phyloP scores from a whole-genome alignment of 2,329 filamentous ascomycete genomes.

The Botrytis fabae region DNA sequence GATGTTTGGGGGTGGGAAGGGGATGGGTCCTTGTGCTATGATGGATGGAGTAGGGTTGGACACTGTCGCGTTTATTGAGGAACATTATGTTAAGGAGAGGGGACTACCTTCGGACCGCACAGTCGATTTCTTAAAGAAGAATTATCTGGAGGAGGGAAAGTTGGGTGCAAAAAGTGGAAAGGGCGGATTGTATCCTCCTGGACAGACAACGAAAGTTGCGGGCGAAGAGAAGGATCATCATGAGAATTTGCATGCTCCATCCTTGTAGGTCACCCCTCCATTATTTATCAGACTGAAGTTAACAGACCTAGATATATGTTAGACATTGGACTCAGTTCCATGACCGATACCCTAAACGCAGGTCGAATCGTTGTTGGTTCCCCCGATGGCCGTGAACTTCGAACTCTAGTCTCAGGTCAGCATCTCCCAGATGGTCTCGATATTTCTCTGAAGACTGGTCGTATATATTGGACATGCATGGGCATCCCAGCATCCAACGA shows the following conservation, averaged over 20 bases:
- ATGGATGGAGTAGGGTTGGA: slow-evolving; percentile 47
- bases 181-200: slow-evolving; percentile 33
- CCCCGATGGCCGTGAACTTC: slow-evolving; percentile 24
- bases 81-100: slow-evolving; percentile 43
- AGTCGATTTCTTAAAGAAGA: slow-evolving; percentile 39
- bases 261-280: slow-evolving; percentile 20
- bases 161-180: slow-evolving; percentile 37
- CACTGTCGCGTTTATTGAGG: slow-evolving; percentile 45
- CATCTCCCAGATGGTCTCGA: slow-evolving; percentile 49
- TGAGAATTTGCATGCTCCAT: slow-evolving; percentile 18
- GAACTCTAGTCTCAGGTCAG: slow-evolving; percentile 26
- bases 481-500: slow-evolving; percentile 40
- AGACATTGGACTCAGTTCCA: slow-evolving; percentile 26
- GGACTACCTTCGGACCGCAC: slow-evolving; percentile 31
- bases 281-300: too few species aligned
- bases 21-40: slow-evolving; percentile 42
- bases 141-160: slow-evolving; percentile 39
- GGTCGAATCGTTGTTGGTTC: slow-evolving; percentile 28
- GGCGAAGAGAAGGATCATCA: slow-evolving; percentile 20
- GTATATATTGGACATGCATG: slow-evolving; percentile 55
- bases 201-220: slow-evolving; percentile 16
- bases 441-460: slow-evolving; percentile 39
- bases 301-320: slow-evolving; percentile 27
- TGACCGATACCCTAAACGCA: slow-evolving; percentile 21
- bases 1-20: slow-evolving; percentile 42